Base-by-base conservation (phyloP, 2,329 filamentous ascomycete species). In the Colletotrichum higginsianum region DNA sequence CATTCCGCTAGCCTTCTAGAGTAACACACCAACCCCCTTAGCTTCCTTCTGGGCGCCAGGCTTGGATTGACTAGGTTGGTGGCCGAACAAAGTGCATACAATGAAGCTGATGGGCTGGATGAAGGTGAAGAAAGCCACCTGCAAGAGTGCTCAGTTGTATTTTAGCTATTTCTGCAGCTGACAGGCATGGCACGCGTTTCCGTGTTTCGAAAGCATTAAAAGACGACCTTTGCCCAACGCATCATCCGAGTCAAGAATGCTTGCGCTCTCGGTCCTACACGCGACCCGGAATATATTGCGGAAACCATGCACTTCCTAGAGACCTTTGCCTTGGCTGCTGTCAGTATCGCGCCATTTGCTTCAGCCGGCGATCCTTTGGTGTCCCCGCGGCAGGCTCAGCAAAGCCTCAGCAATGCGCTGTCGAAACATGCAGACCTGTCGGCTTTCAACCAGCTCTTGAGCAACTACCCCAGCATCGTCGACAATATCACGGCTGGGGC, bases 361-460 rank as follows among this genome's bases (percentile, higher is more conserved):
- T 58, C 23, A 30, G 62, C 68, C 4, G 49, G 26, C 42, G 21
- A 40, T 16, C 21, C 18, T 11, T n/a, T 13, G 40, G 12, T 56
- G 15, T 6, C 35, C n/a, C 16, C 40, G 3, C 61, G 56, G 42
- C 18, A 53, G 38, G 23, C 26, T 9, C 67, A 67, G 49, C 30
- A 67, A 18, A 72, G 49, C 35, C 72, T 73, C 12, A 35, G 61
- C 35, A 40, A 53, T 18, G 56, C 55, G 50, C 49, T 73, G 3
- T 44, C 57, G 16, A 60, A 38, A 16, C 50, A 68, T 21, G 16
- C 68, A 4, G 68, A 72, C 2, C 61, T 72, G 21, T 73, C 64
- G n/a, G 47, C 40, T 55, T 74, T 73, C 57, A 68, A 66, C 11
- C 21, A 30, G 18, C 16, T 74, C 30, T 46, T 74, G 15, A 56